Conservation (phyloP, 257 asterid species). For the Apocynum venetum region DNA sequence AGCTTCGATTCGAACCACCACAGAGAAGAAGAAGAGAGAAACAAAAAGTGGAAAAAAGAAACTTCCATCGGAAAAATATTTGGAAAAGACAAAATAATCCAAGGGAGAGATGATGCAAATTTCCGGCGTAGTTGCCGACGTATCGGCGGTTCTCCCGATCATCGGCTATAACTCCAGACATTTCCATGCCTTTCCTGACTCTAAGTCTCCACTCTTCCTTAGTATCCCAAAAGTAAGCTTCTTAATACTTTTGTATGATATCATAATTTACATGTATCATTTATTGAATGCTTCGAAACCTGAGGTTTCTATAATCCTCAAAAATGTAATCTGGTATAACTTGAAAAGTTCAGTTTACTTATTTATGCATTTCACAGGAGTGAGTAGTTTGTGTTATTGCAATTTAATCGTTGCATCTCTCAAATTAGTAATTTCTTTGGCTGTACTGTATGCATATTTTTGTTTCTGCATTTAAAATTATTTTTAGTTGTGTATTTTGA, state of each 20-base stretch:
- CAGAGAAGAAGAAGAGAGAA: neutral
- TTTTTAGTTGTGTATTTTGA: neutral
- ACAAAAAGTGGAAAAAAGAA: neutral
- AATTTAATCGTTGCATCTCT: neutral
- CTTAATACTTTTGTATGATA: neutral
- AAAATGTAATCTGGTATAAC: neutral
- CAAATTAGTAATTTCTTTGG: neutral
- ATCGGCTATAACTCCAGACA: constrained; percentile 48
- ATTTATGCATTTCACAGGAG: neutral
- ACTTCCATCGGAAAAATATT: neutral
- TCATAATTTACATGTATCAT: neutral
- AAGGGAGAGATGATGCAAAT: constrained; percentile 32
- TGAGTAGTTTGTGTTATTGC: neutral
- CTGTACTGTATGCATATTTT: neutral
- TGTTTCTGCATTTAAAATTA: neutral
- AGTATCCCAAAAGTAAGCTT: constrained; percentile 47
- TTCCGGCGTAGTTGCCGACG: constrained; percentile 52
- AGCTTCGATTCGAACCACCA: neutral
- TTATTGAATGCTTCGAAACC: neutral
- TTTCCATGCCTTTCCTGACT: constrained; percentile 33
- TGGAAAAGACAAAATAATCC: neutral
- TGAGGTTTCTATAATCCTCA: neutral
- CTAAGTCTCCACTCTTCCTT: constrained; percentile 36
- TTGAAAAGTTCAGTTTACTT: neutral
- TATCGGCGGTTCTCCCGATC: constrained; percentile 42